These are phyloP conservation scores for Umbelopsis vinacea DNA, from an alignment of 192 early-diverging fungal genomes.

Conservation along the genomic window DNA sequence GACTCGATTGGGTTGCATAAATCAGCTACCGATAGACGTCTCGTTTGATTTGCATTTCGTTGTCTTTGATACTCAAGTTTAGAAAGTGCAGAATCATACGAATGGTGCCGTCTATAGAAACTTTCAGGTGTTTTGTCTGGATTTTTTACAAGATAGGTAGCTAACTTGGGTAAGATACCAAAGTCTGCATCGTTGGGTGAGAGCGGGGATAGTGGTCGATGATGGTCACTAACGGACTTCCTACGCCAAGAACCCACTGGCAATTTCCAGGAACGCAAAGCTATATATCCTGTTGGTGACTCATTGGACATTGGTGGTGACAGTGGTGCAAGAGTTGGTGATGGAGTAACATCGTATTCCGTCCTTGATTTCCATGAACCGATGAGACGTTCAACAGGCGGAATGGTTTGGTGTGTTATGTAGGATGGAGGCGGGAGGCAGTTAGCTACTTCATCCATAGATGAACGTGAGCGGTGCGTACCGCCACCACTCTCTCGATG, in stretches of 20 bases:
- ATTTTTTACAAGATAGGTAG: slow-evolving; percentile 27
- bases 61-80: neutral
- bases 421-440: slow-evolving; percentile 5
- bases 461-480: neutral
- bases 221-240: neutral
- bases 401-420: neutral
- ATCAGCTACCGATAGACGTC: slow-evolving; percentile 26
- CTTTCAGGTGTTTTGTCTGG: slow-evolving; percentile 27
- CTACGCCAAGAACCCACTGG: neutral
- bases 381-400: slow-evolving; percentile 5
- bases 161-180: slow-evolving; percentile 18
- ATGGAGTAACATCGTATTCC: neutral
- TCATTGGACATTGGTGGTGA: slow-evolving; percentile 12
- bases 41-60: neutral
- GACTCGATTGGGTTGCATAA: slow-evolving; percentile 35
- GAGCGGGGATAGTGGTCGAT: neutral
- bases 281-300: neutral
- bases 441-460: neutral
- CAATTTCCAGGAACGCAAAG: slow-evolving; percentile 1
- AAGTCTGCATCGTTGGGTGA: neutral
- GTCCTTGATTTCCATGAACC: neutral
- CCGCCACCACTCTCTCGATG: neutral
- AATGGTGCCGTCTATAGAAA: slow-evolving; percentile 15
- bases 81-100: neutral
- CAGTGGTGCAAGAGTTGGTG: slow-evolving; percentile 1